phyloP scores from a whole-genome alignment of 2,329 filamentous ascomycete genomes.

The Alternaria conjuncta region DNA sequence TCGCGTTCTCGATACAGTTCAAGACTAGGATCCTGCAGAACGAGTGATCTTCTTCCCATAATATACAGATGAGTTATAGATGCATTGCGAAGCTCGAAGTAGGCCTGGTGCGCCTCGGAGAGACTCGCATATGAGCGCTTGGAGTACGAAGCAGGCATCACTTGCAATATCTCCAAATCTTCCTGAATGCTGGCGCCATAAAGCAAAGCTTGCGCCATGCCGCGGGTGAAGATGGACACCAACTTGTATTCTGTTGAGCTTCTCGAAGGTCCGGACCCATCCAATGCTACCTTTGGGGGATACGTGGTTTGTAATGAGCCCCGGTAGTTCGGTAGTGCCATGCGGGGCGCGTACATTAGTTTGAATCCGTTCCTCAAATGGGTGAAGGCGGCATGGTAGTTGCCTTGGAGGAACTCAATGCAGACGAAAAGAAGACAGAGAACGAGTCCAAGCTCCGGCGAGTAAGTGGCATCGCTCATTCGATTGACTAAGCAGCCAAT shows the following conservation, averaged over 20 bases:
- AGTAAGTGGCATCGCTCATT: constrained; percentile 40
- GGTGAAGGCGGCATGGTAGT: constrained; percentile 48
- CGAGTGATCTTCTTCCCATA: constrained; percentile 1
- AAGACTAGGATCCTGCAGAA: not conserved
- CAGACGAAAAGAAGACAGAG: constrained; percentile 54
- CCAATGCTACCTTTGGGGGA: not conserved
- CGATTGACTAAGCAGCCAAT: constrained; percentile 44
- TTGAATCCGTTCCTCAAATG: constrained; percentile 55
- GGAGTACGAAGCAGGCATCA: constrained; percentile 1
- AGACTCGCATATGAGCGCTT: constrained; percentile 12
- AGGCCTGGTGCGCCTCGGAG: constrained; percentile 21
- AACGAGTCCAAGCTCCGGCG: constrained; percentile 49
- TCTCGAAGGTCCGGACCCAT: not conserved
- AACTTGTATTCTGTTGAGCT: constrained; percentile 23
- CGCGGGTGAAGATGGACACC: constrained; percentile 29
- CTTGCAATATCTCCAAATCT: constrained; percentile 4
- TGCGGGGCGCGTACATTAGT: not conserved
- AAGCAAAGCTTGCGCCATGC: constrained; percentile 23
- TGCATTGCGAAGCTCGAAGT: constrained; percentile 30
- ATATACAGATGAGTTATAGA: constrained; percentile 17
- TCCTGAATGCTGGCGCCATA: constrained; percentile 23
- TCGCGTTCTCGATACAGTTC: constrained; percentile 12
- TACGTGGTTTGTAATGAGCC: not conserved
- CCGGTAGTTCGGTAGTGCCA: not conserved
- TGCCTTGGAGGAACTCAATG: constrained; percentile 53